A percentile compares a stretch with the other conserved stretches of the same genome.
Evolutionary conservation across 176 grass and related monocot genomes (phyloP).

Genomic region (Lolium perenne): DNA sequence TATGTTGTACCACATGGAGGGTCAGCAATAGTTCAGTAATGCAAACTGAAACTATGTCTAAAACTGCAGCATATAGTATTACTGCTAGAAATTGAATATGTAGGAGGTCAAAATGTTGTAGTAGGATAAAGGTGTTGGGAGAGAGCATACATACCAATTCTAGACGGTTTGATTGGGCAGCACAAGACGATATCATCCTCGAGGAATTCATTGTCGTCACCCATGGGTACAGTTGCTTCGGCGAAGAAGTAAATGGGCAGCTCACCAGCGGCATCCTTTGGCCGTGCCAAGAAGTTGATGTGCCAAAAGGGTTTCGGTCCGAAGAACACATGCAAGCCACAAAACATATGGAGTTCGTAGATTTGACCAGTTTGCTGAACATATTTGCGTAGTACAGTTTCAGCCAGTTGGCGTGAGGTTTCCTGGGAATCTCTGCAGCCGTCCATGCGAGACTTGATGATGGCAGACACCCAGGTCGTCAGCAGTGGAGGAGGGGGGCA

Average conservation of each 20-base stretch:
- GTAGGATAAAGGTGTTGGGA: neutral
- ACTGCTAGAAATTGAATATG: neutral
- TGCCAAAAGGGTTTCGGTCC: neutral
- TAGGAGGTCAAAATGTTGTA: neutral
- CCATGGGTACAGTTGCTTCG: neutral
- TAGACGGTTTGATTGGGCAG: conserved; percentile 27
- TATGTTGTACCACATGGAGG: neutral
- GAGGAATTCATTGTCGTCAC: neutral
- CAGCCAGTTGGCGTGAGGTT: neutral
- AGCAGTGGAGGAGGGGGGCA: neutral
- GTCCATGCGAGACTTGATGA: neutral
- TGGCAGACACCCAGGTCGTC: neutral
- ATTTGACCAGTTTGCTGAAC: neutral
- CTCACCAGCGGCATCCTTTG: neutral
- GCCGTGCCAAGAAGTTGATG: conserved; percentile 4
- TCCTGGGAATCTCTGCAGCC: neutral
- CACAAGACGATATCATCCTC: conserved; percentile 16
- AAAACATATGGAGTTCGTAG: neutral
- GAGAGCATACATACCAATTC: conserved; percentile 15
- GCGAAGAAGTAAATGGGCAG: conserved; percentile 25
- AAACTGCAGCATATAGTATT: neutral
- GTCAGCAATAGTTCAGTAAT: conserved; percentile 5
- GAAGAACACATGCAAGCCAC: neutral
- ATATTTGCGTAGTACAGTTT: neutral
- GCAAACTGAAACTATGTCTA: neutral